Evolutionary conservation across 306 rosid species (phyloP).

Genomic region (Betula pendula): DNA sequence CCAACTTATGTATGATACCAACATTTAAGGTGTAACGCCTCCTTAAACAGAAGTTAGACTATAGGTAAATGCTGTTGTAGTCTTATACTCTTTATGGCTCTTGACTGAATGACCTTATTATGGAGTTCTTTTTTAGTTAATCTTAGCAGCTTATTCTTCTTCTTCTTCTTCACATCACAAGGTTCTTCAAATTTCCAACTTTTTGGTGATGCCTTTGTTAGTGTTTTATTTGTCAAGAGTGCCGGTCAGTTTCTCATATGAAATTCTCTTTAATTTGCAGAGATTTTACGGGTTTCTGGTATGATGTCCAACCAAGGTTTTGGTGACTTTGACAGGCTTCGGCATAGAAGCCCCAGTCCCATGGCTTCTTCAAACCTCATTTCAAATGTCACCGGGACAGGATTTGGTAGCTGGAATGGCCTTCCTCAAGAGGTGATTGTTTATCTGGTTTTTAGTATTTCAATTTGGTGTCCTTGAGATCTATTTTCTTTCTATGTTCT

Average conservation of each 20-base stretch:
- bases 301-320: slow-evolving; percentile 98
- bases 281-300: slow-evolving; percentile 90
- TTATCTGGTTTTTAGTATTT: slow-evolving; percentile 10
- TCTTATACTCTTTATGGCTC: not conserved
- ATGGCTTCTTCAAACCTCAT: slow-evolving; percentile 93
- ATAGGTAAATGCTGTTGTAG: not conserved
- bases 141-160: slow-evolving; percentile 5
- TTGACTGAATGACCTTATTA: slow-evolving; percentile 1
- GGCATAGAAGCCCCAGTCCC: slow-evolving; percentile 99
- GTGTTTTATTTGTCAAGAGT: slow-evolving; percentile 13
- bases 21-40: slow-evolving; percentile 6
- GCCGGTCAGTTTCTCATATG: slow-evolving; percentile 31
- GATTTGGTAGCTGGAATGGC: slow-evolving; percentile 87
- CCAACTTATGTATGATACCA: not conserved
- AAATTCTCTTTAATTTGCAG: slow-evolving; percentile 54
- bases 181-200: not conserved
- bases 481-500: not conserved
- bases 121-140: not conserved
- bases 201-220: not conserved
- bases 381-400: slow-evolving; percentile 75
- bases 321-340: slow-evolving; percentile 91
- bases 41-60: slow-evolving; percentile 7
- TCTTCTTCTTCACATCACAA: not conserved
- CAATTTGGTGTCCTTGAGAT: slow-evolving; percentile 5
- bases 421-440: slow-evolving; percentile 81